Evolutionary conservation across 352 stramenopile genomes (phyloP), one percentile per base, ranked within the genome.

Genomic region (Thalassiosira mediterranea): DNA sequence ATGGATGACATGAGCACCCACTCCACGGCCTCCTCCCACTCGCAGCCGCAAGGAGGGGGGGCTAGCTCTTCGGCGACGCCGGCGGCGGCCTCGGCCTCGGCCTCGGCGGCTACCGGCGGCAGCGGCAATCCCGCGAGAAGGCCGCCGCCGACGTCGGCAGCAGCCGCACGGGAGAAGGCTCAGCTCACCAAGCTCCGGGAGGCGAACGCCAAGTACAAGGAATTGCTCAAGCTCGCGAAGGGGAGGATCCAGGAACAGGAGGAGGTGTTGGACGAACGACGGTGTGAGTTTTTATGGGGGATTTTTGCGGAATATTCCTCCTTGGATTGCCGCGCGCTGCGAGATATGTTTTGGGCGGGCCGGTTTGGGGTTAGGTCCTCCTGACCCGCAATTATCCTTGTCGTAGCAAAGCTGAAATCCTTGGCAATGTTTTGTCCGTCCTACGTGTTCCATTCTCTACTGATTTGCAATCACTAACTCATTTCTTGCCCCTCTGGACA

Each of bases 141-240:
- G 40, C 31, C 61, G 3, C 61, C 28, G 49, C 11, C 48, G 23
- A n/a, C 52, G 10, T 61, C 52, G 23, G n/a, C n/a, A n/a, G n/a
- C n/a, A n/a, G n/a, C n/a, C n/a, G n/a, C n/a, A n/a, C 52, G 15
- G 40, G 26, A 61, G 23, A 23, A 61, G 17, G 38, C 51, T 1
- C 86, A 92, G 69, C 56, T 92, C 34, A 71, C 77, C 32, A 90
- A 90, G 74, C 51, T 93, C 34, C 63, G 69, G 63, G 85, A 91
- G 34, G 86, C 85, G 0, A 93, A 93, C 81, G 49, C 48, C 31
- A 93, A 93, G 52, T 90, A 91, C 58, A 93, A 93, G 65, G 83
- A 90, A 62, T 69, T 93, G 25, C 72, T 93, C 10, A 91, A 91
- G 75, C 68, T 93, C 72, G 88, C 88, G 0, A 93, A 93, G 52